Percentiles rank a stretch among this genome's conserved stretches.
Evolutionary conservation across 2,329 filamentous ascomycete genomes (phyloP).

Genomic region (Cadophora sp.): DNA sequence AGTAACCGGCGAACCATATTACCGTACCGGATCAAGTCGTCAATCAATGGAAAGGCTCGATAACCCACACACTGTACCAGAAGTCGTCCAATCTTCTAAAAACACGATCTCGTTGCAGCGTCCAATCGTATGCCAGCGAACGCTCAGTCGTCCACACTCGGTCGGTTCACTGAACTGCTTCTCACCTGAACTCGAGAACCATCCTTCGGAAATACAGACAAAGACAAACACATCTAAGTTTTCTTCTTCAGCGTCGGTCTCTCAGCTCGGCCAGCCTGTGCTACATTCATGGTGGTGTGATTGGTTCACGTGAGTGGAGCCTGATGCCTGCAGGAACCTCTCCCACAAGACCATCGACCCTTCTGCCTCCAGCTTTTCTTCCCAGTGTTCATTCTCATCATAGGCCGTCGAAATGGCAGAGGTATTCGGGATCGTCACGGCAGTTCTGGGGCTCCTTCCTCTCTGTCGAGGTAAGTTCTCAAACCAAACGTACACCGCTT

Average conservation of each 20-base stretch:
- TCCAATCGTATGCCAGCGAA: not conserved
- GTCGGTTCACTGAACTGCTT: not conserved
- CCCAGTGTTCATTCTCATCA: not conserved
- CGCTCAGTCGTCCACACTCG: not conserved
- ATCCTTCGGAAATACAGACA: not conserved
- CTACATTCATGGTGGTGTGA: constrained; percentile 9
- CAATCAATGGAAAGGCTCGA: not conserved
- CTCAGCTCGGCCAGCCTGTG: constrained; percentile 5
- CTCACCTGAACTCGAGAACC: not conserved
- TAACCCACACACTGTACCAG: not conserved
- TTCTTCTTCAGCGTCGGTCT: not conserved
- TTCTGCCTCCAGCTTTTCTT: not conserved
- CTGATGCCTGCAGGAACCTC: constrained; percentile 20
- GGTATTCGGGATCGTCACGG: constrained; percentile 36
- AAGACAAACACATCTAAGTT: not conserved
- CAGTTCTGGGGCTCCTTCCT: constrained; percentile 36
- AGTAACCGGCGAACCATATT: not conserved
- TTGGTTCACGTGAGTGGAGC: constrained; percentile 27
- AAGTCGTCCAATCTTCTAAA: constrained; percentile 6
- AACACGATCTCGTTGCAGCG: constrained; percentile 6
- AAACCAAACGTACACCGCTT: constrained; percentile 1
- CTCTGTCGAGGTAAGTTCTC: constrained; percentile 36
- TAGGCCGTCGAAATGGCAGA: constrained; percentile 31
- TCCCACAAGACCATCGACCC: constrained; percentile 4
- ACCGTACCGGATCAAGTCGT: not conserved